These are phyloP conservation scores for Suillus americanus DNA, from an alignment of 768 basidiomycete species.

Conservation along the genomic window DNA sequence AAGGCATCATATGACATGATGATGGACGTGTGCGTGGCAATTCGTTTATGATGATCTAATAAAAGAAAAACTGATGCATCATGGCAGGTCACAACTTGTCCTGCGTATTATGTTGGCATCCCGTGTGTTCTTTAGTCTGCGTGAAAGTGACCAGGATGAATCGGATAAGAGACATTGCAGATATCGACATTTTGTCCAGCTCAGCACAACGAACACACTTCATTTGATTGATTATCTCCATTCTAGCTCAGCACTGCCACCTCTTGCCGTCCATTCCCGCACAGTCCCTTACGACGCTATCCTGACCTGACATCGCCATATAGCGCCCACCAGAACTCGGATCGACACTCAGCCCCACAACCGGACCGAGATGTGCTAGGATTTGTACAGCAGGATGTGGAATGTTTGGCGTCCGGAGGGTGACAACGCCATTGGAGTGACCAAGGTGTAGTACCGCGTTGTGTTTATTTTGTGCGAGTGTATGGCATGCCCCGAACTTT, in stretches of 20 bases:
- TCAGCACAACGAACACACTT: not conserved
- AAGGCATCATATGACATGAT: not conserved
- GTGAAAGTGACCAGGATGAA: not conserved
- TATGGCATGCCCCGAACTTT: conserved; percentile 78
- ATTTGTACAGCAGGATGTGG: conserved; percentile 90
- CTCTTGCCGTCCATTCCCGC: conserved; percentile 73
- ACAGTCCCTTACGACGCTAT: conserved; percentile 86
- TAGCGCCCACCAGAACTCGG: conserved; percentile 84
- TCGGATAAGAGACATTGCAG: no score
- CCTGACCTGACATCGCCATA: conserved; percentile 87
- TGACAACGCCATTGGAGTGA: conserved; percentile 94
- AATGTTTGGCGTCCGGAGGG: conserved; percentile 95
- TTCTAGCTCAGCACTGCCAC: conserved; percentile 65
- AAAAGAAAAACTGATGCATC: not conserved
- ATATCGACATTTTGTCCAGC: not conserved
- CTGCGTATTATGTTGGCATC: not conserved
- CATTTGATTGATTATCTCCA: conserved; percentile 48
- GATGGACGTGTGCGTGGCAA: not conserved
- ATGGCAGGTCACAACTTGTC: not conserved
- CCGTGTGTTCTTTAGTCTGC: not conserved
- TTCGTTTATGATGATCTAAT: no score
- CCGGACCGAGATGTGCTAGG: conserved; percentile 87
- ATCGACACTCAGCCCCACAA: conserved; percentile 82
- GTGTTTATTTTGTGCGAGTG: conserved; percentile 90
- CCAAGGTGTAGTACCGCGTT: conserved; percentile 94